Evolutionary conservation across 768 basidiomycete species (phyloP).

Genomic region (Dacryopinax primogenitus): DNA sequence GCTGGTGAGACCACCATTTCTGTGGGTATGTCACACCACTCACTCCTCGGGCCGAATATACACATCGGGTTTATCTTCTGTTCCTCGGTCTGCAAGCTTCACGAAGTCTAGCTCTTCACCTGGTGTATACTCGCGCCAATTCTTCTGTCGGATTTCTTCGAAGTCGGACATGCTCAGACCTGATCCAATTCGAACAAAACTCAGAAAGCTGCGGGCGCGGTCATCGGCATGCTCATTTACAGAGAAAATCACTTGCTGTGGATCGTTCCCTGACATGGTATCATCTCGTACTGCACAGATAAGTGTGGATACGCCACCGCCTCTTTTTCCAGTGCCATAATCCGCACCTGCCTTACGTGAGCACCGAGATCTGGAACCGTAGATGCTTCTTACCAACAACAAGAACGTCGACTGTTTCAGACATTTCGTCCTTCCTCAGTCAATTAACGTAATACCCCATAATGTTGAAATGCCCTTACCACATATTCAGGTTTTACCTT

Average conservation of each 20-base stretch:
- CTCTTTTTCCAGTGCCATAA: constrained; percentile 74
- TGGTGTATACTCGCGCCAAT: constrained; percentile 55
- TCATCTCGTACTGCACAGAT: constrained; percentile 83
- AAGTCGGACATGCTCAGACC: constrained; percentile 81
- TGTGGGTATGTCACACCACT: constrained; percentile 16
- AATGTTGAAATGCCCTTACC: constrained; percentile 31
- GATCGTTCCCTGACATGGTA: constrained; percentile 39
- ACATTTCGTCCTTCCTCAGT: constrained; percentile 60
- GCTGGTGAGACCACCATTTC: not conserved
- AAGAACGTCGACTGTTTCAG: constrained; percentile 82
- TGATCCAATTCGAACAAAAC: constrained; percentile 81
- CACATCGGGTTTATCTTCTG: constrained; percentile 78
- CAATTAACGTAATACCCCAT: not conserved
- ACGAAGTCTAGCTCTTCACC: constrained; percentile 60
- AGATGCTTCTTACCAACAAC: constrained; percentile 68
- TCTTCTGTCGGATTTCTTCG: constrained; percentile 65
- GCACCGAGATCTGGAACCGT: too few relatives aligned
- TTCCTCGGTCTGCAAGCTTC: constrained; percentile 46
- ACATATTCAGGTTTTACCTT: constrained; percentile 89
- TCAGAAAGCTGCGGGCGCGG: constrained; percentile 48
- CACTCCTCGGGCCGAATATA: constrained; percentile 86
- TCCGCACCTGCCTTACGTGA: constrained; percentile 47
- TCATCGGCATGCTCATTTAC: not conserved
- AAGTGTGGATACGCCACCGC: constrained; percentile 79
- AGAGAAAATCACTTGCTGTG: constrained; percentile 36